These are phyloP conservation scores for Trichoderma semiorbis DNA, from an alignment of 2,329 filamentous ascomycete species.

Conservation along the genomic window DNA sequence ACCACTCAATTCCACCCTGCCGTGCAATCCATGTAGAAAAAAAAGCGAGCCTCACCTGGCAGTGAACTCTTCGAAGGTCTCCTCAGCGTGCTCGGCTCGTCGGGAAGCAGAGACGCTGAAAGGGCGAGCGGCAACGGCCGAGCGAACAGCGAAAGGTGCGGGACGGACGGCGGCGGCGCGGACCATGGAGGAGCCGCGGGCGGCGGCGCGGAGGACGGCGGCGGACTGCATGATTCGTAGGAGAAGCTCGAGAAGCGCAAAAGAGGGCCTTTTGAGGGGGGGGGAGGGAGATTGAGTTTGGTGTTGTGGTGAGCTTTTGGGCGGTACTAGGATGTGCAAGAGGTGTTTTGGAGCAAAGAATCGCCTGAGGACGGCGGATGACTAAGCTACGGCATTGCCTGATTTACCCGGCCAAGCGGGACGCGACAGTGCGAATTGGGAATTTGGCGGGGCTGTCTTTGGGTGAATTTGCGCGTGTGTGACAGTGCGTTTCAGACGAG, in stretches of 20 bases:
- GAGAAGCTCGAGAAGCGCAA: constrained; percentile 21
- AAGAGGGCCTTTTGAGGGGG: constrained; percentile 17
- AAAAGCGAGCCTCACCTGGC: constrained; percentile 70
- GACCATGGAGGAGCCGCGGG: constrained; percentile 64
- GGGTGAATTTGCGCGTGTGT: background rate
- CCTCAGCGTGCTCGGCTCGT: constrained; percentile 71
- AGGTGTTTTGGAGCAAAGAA: constrained; percentile 30
- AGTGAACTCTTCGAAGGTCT: constrained; percentile 99
- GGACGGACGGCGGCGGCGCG: constrained; percentile 60
- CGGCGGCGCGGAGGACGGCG: constrained; percentile 67
- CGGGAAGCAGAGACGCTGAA: constrained; percentile 62
- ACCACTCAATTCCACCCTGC: background rate
- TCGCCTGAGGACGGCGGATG: constrained; percentile 32
- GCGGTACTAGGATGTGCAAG: constrained; percentile 29
- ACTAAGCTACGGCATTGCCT: constrained; percentile 32
- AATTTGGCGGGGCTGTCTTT: background rate
- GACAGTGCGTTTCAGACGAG: constrained; percentile 21
- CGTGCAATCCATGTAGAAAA: background rate
- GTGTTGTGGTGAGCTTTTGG: constrained; percentile 25
- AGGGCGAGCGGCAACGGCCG: constrained; percentile 48
- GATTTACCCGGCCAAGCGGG: constrained; percentile 23
- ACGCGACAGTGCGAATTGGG: constrained; percentile 30
- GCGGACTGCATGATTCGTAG: constrained; percentile 57
- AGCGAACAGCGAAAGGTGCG: constrained; percentile 55
- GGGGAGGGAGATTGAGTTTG: constrained; percentile 8